Percentiles rank a stretch among this genome's conserved stretches.
Evolutionary conservation across 306 rosid species (phyloP).

Genomic region (Styphnolobium japonicum): DNA sequence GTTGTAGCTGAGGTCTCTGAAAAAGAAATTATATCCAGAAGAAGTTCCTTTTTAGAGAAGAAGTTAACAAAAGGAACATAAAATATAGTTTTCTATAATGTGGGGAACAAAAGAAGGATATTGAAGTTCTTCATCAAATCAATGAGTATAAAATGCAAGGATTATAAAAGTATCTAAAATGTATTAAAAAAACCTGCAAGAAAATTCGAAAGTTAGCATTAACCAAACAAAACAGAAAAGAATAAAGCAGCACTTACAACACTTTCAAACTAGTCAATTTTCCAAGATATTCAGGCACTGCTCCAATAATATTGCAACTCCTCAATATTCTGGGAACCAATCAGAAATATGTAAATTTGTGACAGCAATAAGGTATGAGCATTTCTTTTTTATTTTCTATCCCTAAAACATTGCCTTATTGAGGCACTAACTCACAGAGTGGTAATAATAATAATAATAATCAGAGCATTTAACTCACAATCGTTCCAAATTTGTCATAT

Average conservation of each 20-base stretch:
- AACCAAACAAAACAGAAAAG: not conserved
- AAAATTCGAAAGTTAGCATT: not conserved
- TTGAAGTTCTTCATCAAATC: not conserved
- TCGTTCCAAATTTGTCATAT: conserved; percentile 25
- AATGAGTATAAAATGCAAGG: not conserved
- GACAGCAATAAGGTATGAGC: not conserved
- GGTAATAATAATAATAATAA: not conserved
- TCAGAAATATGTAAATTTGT: not conserved
- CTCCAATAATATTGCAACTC: conserved; percentile 59
- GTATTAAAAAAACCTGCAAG: not conserved
- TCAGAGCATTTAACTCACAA: conserved; percentile 45
- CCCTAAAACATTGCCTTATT: not conserved
- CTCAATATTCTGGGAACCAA: conserved; percentile 49
- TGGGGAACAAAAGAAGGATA: not conserved
- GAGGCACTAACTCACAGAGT: not conserved
- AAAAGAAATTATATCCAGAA: conserved; percentile 1
- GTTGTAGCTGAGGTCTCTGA: conserved; percentile 71
- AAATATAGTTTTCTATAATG: not conserved
- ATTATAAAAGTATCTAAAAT: not conserved
- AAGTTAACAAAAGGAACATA: not conserved
- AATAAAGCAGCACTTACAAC: conserved; percentile 41
- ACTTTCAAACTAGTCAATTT: conserved; percentile 18
- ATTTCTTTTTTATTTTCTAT: not conserved
- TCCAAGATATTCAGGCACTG: conserved; percentile 43
- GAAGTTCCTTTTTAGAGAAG: not conserved